Conservation (phyloP, 257 asterid species). For the Lycium barbarum region DNA sequence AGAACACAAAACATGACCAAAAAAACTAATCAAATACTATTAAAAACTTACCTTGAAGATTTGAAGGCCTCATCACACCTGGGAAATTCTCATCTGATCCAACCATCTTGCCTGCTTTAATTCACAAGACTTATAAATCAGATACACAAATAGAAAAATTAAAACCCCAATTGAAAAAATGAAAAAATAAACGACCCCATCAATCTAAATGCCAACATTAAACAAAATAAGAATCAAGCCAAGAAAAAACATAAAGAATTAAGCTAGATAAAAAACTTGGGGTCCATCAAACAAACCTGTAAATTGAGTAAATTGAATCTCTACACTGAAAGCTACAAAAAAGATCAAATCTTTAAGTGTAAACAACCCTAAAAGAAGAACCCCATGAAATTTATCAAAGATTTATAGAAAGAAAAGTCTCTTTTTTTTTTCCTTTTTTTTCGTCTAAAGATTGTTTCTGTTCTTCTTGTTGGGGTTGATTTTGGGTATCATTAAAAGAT, state of each 20-base stretch:
- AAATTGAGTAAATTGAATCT: neutral
- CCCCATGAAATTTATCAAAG: slow-evolving; percentile 30
- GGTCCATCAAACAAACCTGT: neutral
- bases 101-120: slow-evolving; percentile 51
- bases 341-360: slow-evolving; percentile 22
- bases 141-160: slow-evolving; percentile 25
- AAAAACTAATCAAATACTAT: neutral
- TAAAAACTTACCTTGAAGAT: slow-evolving; percentile 51
- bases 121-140: neutral
- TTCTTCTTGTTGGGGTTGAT: slow-evolving; percentile 19
- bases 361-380: neutral
- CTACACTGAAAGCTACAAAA: neutral
- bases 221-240: neutral
- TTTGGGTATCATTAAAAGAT: slow-evolving; percentile 21
- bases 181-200: slow-evolving; percentile 15
- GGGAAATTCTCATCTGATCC: slow-evolving; percentile 73
- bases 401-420: slow-evolving; percentile 35
- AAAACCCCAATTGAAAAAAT: slow-evolving; percentile 17
- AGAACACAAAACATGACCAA: neutral
- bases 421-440: no score
- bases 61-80: slow-evolving; percentile 60
- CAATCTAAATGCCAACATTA: neutral
- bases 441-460: no score
- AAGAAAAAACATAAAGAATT: slow-evolving; percentile 1
- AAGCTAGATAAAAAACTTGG: neutral